A percentile compares a stretch with the other conserved stretches of the same genome.
phyloP scores from a whole-genome alignment of 2,329 filamentous ascomycete species.

The Xylaria sp. region DNA sequence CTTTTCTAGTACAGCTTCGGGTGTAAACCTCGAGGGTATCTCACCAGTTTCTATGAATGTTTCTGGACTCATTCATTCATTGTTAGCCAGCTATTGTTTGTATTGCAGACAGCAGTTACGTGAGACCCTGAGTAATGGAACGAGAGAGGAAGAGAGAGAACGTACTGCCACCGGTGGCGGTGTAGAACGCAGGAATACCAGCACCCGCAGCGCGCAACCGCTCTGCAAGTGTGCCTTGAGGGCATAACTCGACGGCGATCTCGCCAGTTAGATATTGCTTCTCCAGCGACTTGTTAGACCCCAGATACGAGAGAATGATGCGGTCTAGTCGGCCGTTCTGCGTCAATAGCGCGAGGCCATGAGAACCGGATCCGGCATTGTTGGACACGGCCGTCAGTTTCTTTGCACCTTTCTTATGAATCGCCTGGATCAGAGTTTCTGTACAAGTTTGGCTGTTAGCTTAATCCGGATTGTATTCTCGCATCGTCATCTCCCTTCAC shows the following conservation, averaged over 20 bases:
- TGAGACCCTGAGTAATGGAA: not conserved
- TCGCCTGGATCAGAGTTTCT: constrained; percentile 77
- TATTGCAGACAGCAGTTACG: not conserved
- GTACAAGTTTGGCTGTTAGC: constrained; percentile 29
- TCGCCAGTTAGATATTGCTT: constrained; percentile 79
- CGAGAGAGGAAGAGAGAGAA: constrained; percentile 35
- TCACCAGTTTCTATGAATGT: constrained; percentile 75
- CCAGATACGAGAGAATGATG: constrained; percentile 79
- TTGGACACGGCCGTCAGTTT: constrained; percentile 81
- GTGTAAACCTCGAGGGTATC: constrained; percentile 70
- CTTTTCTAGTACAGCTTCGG: constrained; percentile 69
- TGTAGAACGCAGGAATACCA: constrained; percentile 84
- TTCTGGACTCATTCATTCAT: constrained; percentile 50
- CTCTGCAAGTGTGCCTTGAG: constrained; percentile 79
- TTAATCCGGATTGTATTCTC: not conserved
- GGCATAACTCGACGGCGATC: constrained; percentile 79
- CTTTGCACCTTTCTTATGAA: constrained; percentile 68
- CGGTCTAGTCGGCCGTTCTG: constrained; percentile 76
- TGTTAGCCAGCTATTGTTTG: constrained; percentile 11
- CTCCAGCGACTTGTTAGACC: constrained; percentile 80
- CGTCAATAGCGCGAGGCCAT: constrained; percentile 74
- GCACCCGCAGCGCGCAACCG: constrained; percentile 77
- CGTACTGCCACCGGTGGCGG: constrained; percentile 75
- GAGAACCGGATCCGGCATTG: constrained; percentile 77
- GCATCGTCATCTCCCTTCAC: no score